phyloP scores from a whole-genome alignment of 352 stramenopile genomes.

The Aphanomyces stellatus region DNA sequence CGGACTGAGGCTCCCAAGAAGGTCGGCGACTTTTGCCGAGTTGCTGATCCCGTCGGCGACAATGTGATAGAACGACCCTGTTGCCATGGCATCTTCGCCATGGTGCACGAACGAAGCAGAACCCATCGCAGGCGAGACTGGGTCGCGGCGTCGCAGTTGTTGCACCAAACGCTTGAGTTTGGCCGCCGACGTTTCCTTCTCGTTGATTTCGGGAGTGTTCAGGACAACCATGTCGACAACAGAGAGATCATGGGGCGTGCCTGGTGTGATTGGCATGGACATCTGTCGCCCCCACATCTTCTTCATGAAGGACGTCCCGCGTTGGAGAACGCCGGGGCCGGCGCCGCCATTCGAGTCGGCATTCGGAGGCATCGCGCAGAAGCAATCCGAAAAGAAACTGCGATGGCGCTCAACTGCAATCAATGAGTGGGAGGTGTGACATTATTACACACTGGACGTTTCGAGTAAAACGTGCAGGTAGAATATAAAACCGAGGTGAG shows the following conservation, averaged over 20 bases:
- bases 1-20: neutral
- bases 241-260: neutral
- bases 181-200: neutral
- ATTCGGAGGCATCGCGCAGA: too few species aligned
- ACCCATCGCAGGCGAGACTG: neutral
- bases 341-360: too few species aligned
- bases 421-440: too few species aligned
- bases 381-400: too few species aligned
- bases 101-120: slow-evolving; percentile 40
- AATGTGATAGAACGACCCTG: slow-evolving; percentile 58
- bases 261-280: neutral
- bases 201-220: too few species aligned
- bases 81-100: slow-evolving; percentile 57
- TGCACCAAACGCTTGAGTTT: neutral
- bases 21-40: neutral
- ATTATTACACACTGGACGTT: too few species aligned
- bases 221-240: neutral
- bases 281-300: neutral
- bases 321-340: neutral
- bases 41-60: slow-evolving; percentile 60
- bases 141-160: neutral
- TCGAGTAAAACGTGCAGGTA: too few species aligned
- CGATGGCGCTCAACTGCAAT: too few species aligned
- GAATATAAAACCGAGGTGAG: too few species aligned
- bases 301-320: neutral